Base-by-base conservation (phyloP, 129 eudicot species). In the Centella asiatica region DNA sequence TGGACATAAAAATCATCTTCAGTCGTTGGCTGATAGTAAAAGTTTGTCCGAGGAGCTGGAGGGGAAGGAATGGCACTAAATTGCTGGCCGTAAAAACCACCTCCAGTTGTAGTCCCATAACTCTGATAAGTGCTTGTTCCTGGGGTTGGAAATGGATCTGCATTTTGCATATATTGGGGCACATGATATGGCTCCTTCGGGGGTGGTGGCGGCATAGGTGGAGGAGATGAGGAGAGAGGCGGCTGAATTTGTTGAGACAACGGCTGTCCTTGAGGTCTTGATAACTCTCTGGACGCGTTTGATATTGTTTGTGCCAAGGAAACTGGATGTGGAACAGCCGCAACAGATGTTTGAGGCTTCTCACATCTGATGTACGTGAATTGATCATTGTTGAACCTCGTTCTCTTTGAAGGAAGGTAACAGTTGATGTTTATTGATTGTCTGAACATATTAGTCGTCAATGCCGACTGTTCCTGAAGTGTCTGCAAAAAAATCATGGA, bases 1-100 rank as follows among this genome's bases (percentile, higher is more conserved):
- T 80, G 87, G 47, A 72, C 65, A 65, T 89, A 89, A 52, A 79
- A 85, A n/a, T 85, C 75, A 61, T 88, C 90, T 54, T 89, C 97
- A 5, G 82, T 51, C 8, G 80, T 81, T 74, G 74, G 85, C 50
- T 57, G 68, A 68, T 81, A 90, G 72, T 79, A 88, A 22, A 68
- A 62, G 47, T 72, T 82, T 44, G 75, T 69, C 0, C 78, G 57
- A 24, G 72, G 70, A 54, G 72, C 60, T 23, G 75, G 76, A 71
- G 74, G 84, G 2, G 78, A 58, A 27, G 81, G 29, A 63, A 61
- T 76, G 47, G 78, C 87, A 20, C 57, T 69, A 33, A 46, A 60
- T 5, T 82, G 81, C n/a, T n/a, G n/a, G n/a, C n/a, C n/a, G n/a
- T n/a, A n/a, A n/a, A n/a, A n/a, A n/a, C n/a, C n/a, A n/a, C n/a